Conservation (phyloP, 331 rosid genomes). For the Acacia pycnantha region DNA sequence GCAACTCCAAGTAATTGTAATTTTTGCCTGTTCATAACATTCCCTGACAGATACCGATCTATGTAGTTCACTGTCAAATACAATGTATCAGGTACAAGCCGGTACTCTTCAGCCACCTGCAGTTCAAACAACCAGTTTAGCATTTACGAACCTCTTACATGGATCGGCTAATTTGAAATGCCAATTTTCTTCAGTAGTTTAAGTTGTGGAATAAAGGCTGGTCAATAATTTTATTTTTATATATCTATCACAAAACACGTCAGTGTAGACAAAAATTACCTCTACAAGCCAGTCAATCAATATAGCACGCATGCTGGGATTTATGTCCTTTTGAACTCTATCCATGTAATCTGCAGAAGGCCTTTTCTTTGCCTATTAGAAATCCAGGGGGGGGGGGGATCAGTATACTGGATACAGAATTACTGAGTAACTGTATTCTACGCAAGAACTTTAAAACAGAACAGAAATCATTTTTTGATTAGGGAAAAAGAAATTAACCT, state of each 20-base stretch:
- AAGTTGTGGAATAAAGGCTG: too few species aligned
- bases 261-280: constrained; percentile 35
- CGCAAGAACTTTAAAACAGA: neutral
- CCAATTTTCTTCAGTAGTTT: neutral
- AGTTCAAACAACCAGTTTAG: constrained; percentile 14
- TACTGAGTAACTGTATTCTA: neutral
- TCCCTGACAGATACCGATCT: constrained; percentile 84
- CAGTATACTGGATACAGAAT: neutral
- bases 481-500: constrained; percentile 47
- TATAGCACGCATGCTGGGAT: constrained; percentile 74
- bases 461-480: neutral
- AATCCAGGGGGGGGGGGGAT: neutral
- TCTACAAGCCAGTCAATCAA: constrained; percentile 88
- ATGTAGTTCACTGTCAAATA: constrained; percentile 77
- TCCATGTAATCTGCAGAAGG: constrained; percentile 75
- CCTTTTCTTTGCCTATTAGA: constrained; percentile 58
- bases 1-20: constrained; percentile 84
- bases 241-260: neutral
- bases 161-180: neutral
- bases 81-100: constrained; percentile 80
- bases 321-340: constrained; percentile 67
- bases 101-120: constrained; percentile 84
- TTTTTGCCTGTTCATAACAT: constrained; percentile 57
- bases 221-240: neutral
- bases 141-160: neutral